phyloP scores from a whole-genome alignment of 1,284 basidiomycete genomes.

The Wallemia hederae region DNA sequence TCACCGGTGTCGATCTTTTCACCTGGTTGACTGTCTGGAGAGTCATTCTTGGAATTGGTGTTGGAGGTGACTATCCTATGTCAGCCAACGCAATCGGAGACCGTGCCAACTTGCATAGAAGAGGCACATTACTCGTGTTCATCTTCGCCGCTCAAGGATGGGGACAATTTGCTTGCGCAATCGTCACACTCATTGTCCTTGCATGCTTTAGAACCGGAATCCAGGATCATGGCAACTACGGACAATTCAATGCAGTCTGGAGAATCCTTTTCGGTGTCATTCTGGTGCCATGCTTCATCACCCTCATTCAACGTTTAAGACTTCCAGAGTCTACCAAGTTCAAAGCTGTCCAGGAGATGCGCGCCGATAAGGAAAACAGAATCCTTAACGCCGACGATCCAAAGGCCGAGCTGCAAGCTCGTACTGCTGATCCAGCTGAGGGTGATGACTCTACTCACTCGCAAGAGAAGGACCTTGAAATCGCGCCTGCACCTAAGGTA shows the following conservation, averaged over 20 bases:
- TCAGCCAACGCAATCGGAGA: slow-evolving; percentile 21
- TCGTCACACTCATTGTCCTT: slow-evolving; percentile 38
- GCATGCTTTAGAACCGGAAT: slow-evolving; percentile 35
- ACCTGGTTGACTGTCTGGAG: slow-evolving; percentile 35
- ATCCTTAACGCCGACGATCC: background rate
- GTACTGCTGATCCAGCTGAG: background rate
- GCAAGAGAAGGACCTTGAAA: background rate
- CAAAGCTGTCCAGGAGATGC: slow-evolving; percentile 8
- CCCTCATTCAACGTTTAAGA: slow-evolving; percentile 43
- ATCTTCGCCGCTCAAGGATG: slow-evolving; percentile 38
- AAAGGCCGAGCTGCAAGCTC: background rate
- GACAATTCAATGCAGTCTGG: slow-evolving; percentile 37
- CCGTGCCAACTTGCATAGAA: slow-evolving; percentile 32
- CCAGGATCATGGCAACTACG: slow-evolving; percentile 25
- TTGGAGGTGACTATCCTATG: slow-evolving; percentile 49
- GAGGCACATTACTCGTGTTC: slow-evolving; percentile 40
- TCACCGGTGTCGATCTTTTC: slow-evolving; percentile 16
- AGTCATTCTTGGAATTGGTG: slow-evolving; percentile 39
- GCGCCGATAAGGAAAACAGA: background rate
- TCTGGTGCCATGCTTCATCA: slow-evolving; percentile 32
- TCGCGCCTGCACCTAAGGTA: no score
- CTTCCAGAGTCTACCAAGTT: slow-evolving; percentile 37
- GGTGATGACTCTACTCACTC: background rate
- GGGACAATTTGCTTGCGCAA: slow-evolving; percentile 34
- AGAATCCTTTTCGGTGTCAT: slow-evolving; percentile 40